Evolutionary conservation across 2,329 filamentous ascomycete species (phyloP).

Genomic region (Fonsecaea multimorphosa): DNA sequence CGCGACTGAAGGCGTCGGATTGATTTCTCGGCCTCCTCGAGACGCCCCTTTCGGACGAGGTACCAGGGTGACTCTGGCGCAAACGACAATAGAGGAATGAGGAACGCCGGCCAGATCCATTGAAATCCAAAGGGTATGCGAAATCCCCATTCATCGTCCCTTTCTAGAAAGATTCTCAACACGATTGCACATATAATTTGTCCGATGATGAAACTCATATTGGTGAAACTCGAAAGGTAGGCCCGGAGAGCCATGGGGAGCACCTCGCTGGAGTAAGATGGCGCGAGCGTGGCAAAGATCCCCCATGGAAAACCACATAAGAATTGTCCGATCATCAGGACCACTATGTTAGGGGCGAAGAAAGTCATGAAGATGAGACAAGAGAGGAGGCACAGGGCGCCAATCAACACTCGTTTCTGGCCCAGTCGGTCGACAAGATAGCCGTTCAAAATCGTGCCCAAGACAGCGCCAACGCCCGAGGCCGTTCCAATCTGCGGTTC

Average conservation of each 20-base stretch:
- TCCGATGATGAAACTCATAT: slow-evolving; percentile 34
- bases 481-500: slow-evolving; percentile 25
- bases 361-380: slow-evolving; percentile 42
- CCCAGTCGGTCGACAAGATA: slow-evolving; percentile 29
- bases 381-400: slow-evolving; percentile 25
- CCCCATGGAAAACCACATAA: slow-evolving; percentile 39
- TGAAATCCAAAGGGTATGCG: slow-evolving; percentile 36
- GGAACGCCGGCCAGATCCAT: slow-evolving; percentile 40
- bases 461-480: slow-evolving; percentile 28
- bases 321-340: slow-evolving; percentile 41
- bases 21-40: slow-evolving; percentile 38
- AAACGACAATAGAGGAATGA: slow-evolving; percentile 38
- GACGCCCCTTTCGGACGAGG: slow-evolving; percentile 38
- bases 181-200: slow-evolving; percentile 45
- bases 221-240: slow-evolving; percentile 25
- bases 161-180: slow-evolving; percentile 30
- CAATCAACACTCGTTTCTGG: slow-evolving; percentile 32
- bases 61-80: slow-evolving; percentile 42
- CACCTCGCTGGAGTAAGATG: slow-evolving; percentile 33
- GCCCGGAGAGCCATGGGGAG: slow-evolving; percentile 30
- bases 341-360: slow-evolving; percentile 40
- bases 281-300: slow-evolving; percentile 30
- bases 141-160: slow-evolving; percentile 40
- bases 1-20: slow-evolving; percentile 38
- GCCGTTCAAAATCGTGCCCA: slow-evolving; percentile 31